These are phyloP conservation scores for Cercophora sp. DNA, from an alignment of 495 filamentous ascomycete genomes.

Conservation along the genomic window DNA sequence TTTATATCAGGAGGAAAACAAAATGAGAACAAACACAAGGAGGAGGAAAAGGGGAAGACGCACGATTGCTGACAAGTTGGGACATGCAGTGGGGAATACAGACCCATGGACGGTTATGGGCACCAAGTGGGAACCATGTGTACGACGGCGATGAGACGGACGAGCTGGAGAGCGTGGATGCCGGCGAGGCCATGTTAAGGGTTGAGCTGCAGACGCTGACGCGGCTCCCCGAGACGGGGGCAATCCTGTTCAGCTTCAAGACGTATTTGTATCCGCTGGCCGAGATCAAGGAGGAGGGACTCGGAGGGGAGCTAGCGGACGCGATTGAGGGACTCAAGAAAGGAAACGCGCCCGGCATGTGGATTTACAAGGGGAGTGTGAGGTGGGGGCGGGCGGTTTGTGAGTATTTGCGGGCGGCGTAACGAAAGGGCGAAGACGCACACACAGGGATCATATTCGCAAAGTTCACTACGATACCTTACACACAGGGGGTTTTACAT, in stretches of 20 bases:
- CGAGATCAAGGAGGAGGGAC: constrained; percentile 66
- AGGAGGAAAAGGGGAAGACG: too few relatives aligned
- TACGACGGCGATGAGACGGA: constrained; percentile 38
- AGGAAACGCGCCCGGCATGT: constrained; percentile 66
- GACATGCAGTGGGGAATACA: constrained; percentile 64
- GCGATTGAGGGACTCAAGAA: constrained; percentile 69
- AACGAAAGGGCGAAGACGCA: too few relatives aligned
- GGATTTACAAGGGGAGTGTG: constrained; percentile 62
- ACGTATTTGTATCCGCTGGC: constrained; percentile 69
- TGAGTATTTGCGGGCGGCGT: too few relatives aligned
- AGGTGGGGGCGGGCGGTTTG: constrained; percentile 64
- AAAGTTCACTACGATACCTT: too few relatives aligned
- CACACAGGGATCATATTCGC: too few relatives aligned
- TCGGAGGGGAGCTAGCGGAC: constrained; percentile 58
- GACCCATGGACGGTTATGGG: constrained; percentile 53
- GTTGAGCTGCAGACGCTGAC: constrained; percentile 77
- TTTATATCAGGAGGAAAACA: too few relatives aligned
- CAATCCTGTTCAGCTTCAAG: constrained; percentile 74
- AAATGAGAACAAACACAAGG: too few relatives aligned
- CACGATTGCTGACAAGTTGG: constrained; percentile 6
- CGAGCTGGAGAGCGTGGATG: constrained; percentile 48
- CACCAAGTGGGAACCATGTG: constrained; percentile 48
- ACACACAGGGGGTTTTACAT: too few relatives aligned
- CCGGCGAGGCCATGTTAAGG: constrained; percentile 53
- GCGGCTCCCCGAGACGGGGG: constrained; percentile 61